Evolutionary conservation across 2,329 filamentous ascomycete genomes (phyloP).

Genomic region (Clonostachys chloroleuca): DNA sequence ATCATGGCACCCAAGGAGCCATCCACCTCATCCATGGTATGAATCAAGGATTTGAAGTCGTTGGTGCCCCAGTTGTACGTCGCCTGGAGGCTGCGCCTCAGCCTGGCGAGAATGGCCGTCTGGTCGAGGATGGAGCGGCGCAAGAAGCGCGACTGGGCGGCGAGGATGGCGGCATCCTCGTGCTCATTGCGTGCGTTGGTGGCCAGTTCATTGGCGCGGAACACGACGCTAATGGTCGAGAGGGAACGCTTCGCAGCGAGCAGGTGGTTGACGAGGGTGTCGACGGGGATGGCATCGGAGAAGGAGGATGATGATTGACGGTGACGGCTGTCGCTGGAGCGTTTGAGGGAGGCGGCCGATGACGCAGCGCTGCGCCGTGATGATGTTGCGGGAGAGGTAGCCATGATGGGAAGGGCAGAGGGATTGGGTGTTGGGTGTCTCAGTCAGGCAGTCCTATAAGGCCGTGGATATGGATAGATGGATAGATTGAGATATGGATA

Average conservation of each 20-base stretch:
- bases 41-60: slow-evolving; percentile 59
- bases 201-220: slow-evolving; percentile 83
- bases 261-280: slow-evolving; percentile 78
- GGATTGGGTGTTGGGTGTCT: no score
- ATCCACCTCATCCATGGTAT: slow-evolving; percentile 63
- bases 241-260: slow-evolving; percentile 85
- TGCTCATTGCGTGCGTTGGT: slow-evolving; percentile 69
- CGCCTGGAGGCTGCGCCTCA: slow-evolving; percentile 45
- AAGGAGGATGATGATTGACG: slow-evolving; percentile 1
- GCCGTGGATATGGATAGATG: no score
- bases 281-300: slow-evolving; percentile 42
- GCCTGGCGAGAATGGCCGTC: slow-evolving; percentile 42
- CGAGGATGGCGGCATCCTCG: slow-evolving; percentile 73
- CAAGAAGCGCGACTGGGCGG: slow-evolving; percentile 65
- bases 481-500: no score
- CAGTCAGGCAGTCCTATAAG: no score
- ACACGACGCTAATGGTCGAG: slow-evolving; percentile 76
- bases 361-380: slow-evolving; percentile 28
- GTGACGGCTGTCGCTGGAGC: slow-evolving; percentile 7
- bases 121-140: slow-evolving; percentile 56
- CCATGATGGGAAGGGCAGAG: slow-evolving; percentile 16
- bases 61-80: slow-evolving; percentile 54
- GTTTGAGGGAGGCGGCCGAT: slow-evolving; percentile 24
- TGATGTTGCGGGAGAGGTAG: slow-evolving; percentile 24
- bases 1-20: slow-evolving; percentile 62